Evolutionary conservation across 176 grass and related monocot genomes (phyloP), one percentile per base, ranked within the genome.

Genomic region (Themeda triandra): DNA sequence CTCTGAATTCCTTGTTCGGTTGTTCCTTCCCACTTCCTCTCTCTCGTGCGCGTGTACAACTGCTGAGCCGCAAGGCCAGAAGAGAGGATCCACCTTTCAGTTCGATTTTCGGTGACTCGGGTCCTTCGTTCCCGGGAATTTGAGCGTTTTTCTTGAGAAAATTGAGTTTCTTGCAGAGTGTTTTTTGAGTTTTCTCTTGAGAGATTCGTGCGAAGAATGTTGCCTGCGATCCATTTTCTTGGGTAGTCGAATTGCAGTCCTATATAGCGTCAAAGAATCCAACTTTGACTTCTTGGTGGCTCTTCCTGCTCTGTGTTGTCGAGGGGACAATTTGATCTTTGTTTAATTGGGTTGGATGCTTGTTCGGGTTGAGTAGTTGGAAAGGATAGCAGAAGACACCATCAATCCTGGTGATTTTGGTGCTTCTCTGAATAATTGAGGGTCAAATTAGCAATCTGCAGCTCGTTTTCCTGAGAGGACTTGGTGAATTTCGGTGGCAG

Each of bases 401-500:
- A 66, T 66, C 2, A 33, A 10, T 69, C 33, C 28, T 33, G 18
- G 42, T 53, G 66, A 69, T 54, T 76, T 70, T 39, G 46, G 29
- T 77, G 51, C 10, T 85, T 76, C 33, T 69, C 31, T 73, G 54
- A 73, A 67, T 45, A 83, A 30, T 23, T 30, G 13, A 13, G 21
- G 44, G 58, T 13, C 27, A 78, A 82, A 78, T 32, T 58, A 37
- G 41, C 21, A 23, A 31, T 74, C 58, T 73, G 4, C 18, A 33
- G 15, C 75, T 81, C 81, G 63, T 69, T 82, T 78, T 72, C 5
- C 71, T 56, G 53, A 15, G 54, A 58, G 73, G 66, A 78, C 82
- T 42, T 81, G 70, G 18, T 42, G 49, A 63, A 66, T 28, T 69
- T 84, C 2, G 19, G 63, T 33, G 30, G n/a, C 45, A 49, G 44